Evolutionary conservation across 176 grass and related monocot genomes (phyloP), one percentile per base, ranked within the genome.

Genomic region (Juncus effusus): DNA sequence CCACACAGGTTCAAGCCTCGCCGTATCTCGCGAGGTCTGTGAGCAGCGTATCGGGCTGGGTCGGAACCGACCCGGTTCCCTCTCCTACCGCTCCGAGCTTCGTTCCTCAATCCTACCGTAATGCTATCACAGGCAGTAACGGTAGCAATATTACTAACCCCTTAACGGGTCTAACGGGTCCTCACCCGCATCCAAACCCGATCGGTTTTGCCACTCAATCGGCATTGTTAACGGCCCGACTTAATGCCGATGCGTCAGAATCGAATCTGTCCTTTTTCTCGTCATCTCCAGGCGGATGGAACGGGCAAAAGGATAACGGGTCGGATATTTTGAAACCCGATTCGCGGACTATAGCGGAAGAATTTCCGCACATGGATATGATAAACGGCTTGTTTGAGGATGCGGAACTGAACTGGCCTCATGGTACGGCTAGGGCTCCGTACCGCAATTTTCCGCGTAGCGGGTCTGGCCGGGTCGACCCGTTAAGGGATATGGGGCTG

Each of bases 371-470:
- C 70, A 80, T 96, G 79, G 91, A 87, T 73, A 96, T 96, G 63
- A 96, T 90, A 70, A 87, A 96, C 83, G 91, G 90, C 62, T 85
- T 96, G 62, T 81, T 96, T 74, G 91, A 87, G 44, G 88, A 87
- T 63, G 19, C 19, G 19, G 91, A 90, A 76, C 84, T 67, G 38
- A 76, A 9, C 38, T 13, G 38, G n/a, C 8, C 19, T 13, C 68
- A 15, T 7, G 53, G 53, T 54, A 40, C 51, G n/a, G 16, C 41
- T 55, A 38, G 52, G 7, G 19, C 51, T 38, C 56, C 52, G 28
- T 71, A 40, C 5, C 39, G 40, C 38, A 47, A 49, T 40, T 42
- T 71, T 58, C 38, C 53, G 7, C 52, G 36, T 71, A 58, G 36
- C 8, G 16, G 68, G 68, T 40, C 38, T 8, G 57, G n/a, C 55